Evolutionary conservation across 768 basidiomycete species (phyloP), one percentile per base, ranked within the genome.

Genomic region (Naganishia randhawae): DNA sequence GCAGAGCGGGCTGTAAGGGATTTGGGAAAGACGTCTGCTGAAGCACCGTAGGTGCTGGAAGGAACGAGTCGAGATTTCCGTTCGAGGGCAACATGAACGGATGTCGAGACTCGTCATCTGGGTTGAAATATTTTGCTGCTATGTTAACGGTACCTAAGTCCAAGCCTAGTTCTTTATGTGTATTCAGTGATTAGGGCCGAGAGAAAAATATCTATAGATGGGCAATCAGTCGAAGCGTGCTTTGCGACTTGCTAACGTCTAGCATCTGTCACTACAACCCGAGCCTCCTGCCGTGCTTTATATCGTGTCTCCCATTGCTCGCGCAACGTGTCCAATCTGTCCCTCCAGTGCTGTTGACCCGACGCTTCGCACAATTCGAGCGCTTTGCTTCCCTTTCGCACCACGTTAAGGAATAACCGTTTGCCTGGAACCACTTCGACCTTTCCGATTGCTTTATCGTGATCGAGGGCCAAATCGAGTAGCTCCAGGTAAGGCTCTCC

Each of bases 1-100:
- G 61, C 67, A 27, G 55, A 63, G 57, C 31, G 22, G 50, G 57
- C 57, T 1, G 67, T 68, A 9, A 62, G 45, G 48, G 55, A 62
- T 57, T 22, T 68, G 32, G 67, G 67, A 3, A 62, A 64, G 41
- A 45, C 29, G 61, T 42, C 61, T 35, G 39, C 61, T 16, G 61
- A 63, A 39, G 61, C 61, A 25, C 61, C 61, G 25, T 63, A 63
- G 31, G 3, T 48, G 19, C n/a, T 3, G 45, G 14, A 13, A 4
- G 45, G 25, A 11, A 22, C n/a, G 3, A 6, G 19, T 48, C 8
- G 42, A 17, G 19, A 48, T n/a, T 22, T n/a, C n/a, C 1, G 3
- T 48, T n/a, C 45, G 45, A n/a, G 13, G 19, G 45, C 11, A 7
- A 48, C 14, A n/a, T n/a, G n/a, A 48, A 48, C 19, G 45, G 45